Percentiles rank a stretch among this genome's conserved stretches.
Evolutionary conservation across 2,329 filamentous ascomycete genomes (phyloP).

Genomic region (Phaeosphaeriaceae sp.): DNA sequence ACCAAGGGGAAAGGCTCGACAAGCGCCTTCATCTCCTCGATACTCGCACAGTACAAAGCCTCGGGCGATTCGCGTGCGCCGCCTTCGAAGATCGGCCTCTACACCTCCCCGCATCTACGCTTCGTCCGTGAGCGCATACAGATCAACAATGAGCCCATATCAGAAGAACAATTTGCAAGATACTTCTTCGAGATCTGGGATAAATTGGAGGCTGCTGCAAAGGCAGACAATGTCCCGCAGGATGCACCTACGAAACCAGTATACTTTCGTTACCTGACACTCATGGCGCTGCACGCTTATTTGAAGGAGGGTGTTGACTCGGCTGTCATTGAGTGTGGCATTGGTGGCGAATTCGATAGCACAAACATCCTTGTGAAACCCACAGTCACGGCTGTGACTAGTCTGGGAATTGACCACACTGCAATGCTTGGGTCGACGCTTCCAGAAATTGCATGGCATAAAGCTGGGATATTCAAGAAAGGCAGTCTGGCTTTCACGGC

Average conservation of each 20-base stretch:
- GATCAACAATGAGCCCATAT: slow-evolving; percentile 75
- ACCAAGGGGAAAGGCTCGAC: slow-evolving; percentile 96
- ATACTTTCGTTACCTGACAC: slow-evolving; percentile 90
- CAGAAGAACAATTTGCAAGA: slow-evolving; percentile 70
- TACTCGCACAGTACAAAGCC: slow-evolving; percentile 69
- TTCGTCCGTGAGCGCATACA: slow-evolving; percentile 85
- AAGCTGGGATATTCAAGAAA: slow-evolving; percentile 82
- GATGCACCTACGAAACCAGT: slow-evolving; percentile 74
- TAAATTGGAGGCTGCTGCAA: slow-evolving; percentile 61
- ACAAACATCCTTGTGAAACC: slow-evolving; percentile 83
- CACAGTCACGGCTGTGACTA: slow-evolving; percentile 76
- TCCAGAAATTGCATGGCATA: slow-evolving; percentile 89
- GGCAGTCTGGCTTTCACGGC: slow-evolving; percentile 69
- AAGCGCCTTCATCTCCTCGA: slow-evolving; percentile 80
- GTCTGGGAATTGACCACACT: slow-evolving; percentile 84
- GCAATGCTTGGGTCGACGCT: slow-evolving; percentile 80
- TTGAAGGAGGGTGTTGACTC: slow-evolving; percentile 75
- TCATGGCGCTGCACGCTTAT: slow-evolving; percentile 88
- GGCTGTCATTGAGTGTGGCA: slow-evolving; percentile 90
- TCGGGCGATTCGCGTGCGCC: slow-evolving; percentile 42
- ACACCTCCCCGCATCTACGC: slow-evolving; percentile 85
- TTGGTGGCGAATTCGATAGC: slow-evolving; percentile 90
- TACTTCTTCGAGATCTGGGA: slow-evolving; percentile 91
- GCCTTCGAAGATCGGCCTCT: slow-evolving; percentile 72
- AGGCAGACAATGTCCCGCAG: slow-evolving; percentile 58